A percentile compares a stretch with the other conserved stretches of the same genome.
phyloP scores from a whole-genome alignment of 140 eudicot genomes.

The Senecio squalidus region DNA sequence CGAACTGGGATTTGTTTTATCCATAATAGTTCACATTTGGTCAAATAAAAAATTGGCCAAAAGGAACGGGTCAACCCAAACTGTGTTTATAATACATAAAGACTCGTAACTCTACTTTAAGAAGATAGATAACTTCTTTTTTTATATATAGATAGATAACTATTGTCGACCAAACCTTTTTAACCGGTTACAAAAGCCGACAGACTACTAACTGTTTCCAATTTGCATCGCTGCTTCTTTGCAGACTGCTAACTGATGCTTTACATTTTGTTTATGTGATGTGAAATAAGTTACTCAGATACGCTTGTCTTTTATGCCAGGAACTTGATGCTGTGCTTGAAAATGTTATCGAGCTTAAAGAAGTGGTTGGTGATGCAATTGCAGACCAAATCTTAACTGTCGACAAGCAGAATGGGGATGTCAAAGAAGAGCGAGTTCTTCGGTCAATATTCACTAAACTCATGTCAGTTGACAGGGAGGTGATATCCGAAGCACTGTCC shows the following conservation, averaged over 20 bases:
- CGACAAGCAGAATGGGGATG: conserved; percentile 39
- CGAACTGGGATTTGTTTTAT: no score
- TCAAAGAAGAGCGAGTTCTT: conserved; percentile 36
- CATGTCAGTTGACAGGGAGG: conserved; percentile 58
- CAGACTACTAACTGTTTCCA: no score
- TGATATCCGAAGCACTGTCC: conserved; percentile 37
- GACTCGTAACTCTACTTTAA: no score
- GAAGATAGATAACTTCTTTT: no score
- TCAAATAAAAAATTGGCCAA: no score
- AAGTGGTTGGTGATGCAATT: conserved; percentile 48
- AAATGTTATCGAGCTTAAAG: conserved; percentile 66
- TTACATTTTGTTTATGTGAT: not conserved
- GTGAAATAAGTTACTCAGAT: conserved; percentile 3
- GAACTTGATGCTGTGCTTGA: conserved; percentile 68
- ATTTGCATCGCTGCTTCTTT: no score
- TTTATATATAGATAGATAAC: no score
- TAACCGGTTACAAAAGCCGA: no score
- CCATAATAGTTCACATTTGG: no score
- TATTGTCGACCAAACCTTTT: not conserved
- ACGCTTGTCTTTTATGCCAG: conserved; percentile 31
- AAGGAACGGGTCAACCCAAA: no score
- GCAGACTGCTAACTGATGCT: not conserved
- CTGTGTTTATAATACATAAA: no score
- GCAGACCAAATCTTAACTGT: conserved; percentile 33
- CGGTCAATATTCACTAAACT: conserved; percentile 56